These are phyloP conservation scores for Heritiera fomes DNA, from an alignment of 345 rosid species.

Conservation along the genomic window DNA sequence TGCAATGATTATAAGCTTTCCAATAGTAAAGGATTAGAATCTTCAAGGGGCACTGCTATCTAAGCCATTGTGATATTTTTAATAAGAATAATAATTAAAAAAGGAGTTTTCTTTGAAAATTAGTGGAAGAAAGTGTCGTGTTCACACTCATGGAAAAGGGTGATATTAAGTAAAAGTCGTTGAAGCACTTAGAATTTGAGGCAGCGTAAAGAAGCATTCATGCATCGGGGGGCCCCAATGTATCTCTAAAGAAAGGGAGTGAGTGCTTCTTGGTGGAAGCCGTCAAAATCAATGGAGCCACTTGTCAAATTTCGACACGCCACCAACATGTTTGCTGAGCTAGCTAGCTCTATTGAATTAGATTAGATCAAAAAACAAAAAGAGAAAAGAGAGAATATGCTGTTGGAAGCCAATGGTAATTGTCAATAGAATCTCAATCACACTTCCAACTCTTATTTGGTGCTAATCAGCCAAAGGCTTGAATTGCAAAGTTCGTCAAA, in stretches of 20 bases:
- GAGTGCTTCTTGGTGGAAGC: constrained; percentile 33
- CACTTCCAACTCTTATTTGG: background rate
- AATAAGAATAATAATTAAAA: background rate
- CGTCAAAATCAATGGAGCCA: constrained; percentile 31
- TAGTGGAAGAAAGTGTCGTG: constrained; percentile 26
- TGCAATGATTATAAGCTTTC: constrained; percentile 22
- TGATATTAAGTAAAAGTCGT: constrained; percentile 15
- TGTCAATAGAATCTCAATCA: background rate
- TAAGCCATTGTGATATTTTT: background rate
- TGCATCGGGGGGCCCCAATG: constrained; percentile 22
- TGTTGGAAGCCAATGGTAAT: constrained; percentile 3
- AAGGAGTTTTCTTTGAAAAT: background rate
- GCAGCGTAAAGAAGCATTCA: constrained; percentile 21
- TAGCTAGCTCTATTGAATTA: background rate
- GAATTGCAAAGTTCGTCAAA: background rate
- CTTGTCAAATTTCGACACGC: constrained; percentile 27
- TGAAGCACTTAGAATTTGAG: constrained; percentile 20
- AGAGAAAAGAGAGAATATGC: background rate
- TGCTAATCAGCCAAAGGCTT: background rate
- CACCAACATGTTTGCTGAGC: constrained; percentile 26
- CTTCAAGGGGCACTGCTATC: background rate
- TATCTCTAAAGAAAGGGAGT: background rate
- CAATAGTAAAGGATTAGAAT: constrained; percentile 9
- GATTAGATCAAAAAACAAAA: background rate
- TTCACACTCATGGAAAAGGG: constrained; percentile 19